These are phyloP conservation scores for Hysterangium stoloniferum DNA, from an alignment of 768 basidiomycete species.

Conservation along the genomic window DNA sequence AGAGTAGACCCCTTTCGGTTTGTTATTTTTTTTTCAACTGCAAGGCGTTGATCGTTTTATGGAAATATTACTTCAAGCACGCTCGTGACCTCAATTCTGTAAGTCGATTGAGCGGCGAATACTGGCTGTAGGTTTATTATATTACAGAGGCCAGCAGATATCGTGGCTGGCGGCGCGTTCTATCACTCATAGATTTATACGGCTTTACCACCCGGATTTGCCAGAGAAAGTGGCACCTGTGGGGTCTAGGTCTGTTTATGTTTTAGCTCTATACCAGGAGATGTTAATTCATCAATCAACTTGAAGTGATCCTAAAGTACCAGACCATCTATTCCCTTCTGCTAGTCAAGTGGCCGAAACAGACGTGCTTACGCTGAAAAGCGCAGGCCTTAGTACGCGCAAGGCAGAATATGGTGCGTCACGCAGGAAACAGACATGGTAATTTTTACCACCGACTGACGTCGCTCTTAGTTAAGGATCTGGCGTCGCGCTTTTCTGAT, in stretches of 20 bases:
- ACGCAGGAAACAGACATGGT: background rate
- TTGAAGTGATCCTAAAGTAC: slow-evolving; percentile 5
- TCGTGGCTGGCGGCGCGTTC: slow-evolving; percentile 83
- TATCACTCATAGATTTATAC: slow-evolving; percentile 71
- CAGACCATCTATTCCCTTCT: slow-evolving; percentile 55
- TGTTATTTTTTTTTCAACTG: slow-evolving; percentile 12
- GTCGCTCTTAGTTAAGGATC: slow-evolving; percentile 51
- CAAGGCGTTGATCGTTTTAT: slow-evolving; percentile 62
- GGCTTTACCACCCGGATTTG: slow-evolving; percentile 64
- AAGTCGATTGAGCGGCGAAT: background rate
- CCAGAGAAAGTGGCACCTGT: slow-evolving; percentile 52
- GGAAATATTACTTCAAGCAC: slow-evolving; percentile 26
- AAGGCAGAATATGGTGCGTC: slow-evolving; percentile 83
- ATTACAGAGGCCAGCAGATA: slow-evolving; percentile 74
- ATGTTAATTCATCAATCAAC: background rate
- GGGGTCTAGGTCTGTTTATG: slow-evolving; percentile 1
- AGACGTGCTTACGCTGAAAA: slow-evolving; percentile 50
- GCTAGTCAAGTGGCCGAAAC: slow-evolving; percentile 59
- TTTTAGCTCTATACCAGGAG: background rate
- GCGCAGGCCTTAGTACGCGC: slow-evolving; percentile 72
- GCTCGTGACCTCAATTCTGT: slow-evolving; percentile 8
- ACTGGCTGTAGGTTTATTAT: too few species aligned
- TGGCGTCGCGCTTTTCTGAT: slow-evolving; percentile 74
- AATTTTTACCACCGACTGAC: slow-evolving; percentile 1
- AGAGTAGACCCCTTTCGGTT: slow-evolving; percentile 79